These are phyloP conservation scores for Saccharomycopsis sp. DNA, from an alignment of 805 yeast species.

Conservation along the genomic window DNA sequence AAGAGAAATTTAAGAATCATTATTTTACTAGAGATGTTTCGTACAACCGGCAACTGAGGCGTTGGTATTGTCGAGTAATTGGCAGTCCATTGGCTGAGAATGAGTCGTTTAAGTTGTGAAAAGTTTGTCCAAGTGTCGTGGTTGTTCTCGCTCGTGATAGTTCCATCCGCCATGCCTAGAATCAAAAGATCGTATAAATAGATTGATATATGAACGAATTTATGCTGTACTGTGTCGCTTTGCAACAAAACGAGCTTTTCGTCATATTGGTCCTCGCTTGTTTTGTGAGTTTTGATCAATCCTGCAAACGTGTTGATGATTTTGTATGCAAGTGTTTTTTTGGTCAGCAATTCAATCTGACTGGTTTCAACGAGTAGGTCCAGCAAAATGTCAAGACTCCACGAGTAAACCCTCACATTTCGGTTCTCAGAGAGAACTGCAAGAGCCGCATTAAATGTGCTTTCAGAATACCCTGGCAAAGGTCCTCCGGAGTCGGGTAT, in stretches of 20 bases:
- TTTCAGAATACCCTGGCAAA: not conserved
- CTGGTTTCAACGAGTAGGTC: not conserved
- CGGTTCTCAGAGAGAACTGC: not conserved
- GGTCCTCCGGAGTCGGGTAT: too few relatives aligned
- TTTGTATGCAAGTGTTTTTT: not conserved
- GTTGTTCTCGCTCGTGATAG: not conserved
- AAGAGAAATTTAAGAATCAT: slow-evolving; percentile 11
- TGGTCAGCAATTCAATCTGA: not conserved
- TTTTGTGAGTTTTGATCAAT: not conserved
- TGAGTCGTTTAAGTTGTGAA: slow-evolving; percentile 4
- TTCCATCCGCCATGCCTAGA: not conserved
- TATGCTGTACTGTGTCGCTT: not conserved
- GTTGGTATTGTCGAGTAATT: not conserved
- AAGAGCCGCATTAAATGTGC: slow-evolving; percentile 1
- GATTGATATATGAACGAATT: slow-evolving; percentile 4
- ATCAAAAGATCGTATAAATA: slow-evolving; percentile 8
- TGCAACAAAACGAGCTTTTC: not conserved
- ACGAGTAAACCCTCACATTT: slow-evolving; percentile 1
- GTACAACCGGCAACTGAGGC: not conserved
- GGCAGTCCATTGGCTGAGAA: slow-evolving; percentile 8
- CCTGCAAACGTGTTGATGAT: slow-evolving; percentile 3
- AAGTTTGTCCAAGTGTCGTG: slow-evolving; percentile 1
- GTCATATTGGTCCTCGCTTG: not conserved
- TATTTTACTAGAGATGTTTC: slow-evolving; percentile 5
- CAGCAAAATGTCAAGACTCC: slow-evolving; percentile 9